Evolutionary conservation across 306 rosid genomes (phyloP).

Genomic region (Glycyrrhiza uralensis): DNA sequence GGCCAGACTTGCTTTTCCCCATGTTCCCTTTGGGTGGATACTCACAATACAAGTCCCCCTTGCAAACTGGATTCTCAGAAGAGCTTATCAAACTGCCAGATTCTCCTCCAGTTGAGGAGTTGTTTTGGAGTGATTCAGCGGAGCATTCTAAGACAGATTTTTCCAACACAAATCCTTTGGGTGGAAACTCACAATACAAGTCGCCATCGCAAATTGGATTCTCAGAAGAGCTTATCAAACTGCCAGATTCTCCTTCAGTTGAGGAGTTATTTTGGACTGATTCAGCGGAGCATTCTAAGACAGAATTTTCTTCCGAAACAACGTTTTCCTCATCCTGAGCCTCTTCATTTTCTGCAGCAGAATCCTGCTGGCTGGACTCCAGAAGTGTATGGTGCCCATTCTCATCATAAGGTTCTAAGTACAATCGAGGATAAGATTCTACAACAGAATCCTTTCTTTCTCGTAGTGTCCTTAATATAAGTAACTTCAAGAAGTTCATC

Average conservation of each 20-base stretch:
- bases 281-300: conserved; percentile 27
- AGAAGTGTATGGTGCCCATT: conserved; percentile 47
- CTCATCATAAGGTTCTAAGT: conserved; percentile 55
- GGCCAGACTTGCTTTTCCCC: conserved; percentile 41
- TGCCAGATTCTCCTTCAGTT: conserved; percentile 34
- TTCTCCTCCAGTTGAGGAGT: conserved; percentile 33
- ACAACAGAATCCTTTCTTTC: conserved; percentile 58
- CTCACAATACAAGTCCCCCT: conserved; percentile 32
- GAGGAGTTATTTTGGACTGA: conserved; percentile 22
- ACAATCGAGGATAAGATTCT: conserved; percentile 34
- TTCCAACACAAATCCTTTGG: too few species aligned
- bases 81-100: conserved; percentile 29
- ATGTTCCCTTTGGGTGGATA: conserved; percentile 34
- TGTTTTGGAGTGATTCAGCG: conserved; percentile 19
- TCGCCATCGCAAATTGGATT: conserved; percentile 24
- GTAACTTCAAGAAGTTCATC: conserved; percentile 83
- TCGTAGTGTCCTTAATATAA: conserved; percentile 51
- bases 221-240: conserved; percentile 36
- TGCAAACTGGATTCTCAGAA: conserved; percentile 35
- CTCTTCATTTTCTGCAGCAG: conserved; percentile 38
- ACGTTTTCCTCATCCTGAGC: conserved; percentile 30
- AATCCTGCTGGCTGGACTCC: conserved; percentile 37
- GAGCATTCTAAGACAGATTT: conserved; percentile 33
- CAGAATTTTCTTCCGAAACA: conserved; percentile 30
- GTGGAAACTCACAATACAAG: conserved; percentile 40